Evolutionary conservation across 2,329 filamentous ascomycete species (phyloP).

Genomic region (Daldinia eschscholtzii): DNA sequence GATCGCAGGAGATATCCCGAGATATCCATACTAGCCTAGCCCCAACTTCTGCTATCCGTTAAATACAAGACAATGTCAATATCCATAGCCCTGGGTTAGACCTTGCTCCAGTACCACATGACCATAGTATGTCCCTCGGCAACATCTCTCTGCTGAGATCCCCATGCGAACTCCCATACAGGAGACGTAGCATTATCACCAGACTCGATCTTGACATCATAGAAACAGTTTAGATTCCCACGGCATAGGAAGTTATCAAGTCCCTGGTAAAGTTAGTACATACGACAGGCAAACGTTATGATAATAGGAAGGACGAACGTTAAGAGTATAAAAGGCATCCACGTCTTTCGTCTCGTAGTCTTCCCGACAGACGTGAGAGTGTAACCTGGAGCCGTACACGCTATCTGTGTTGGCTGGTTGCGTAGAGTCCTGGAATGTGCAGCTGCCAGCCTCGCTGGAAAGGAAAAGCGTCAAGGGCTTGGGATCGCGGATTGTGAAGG

Average conservation of each 20-base stretch:
- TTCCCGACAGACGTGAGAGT: constrained; percentile 27
- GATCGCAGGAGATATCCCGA: neutral
- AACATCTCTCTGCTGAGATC: constrained; percentile 24
- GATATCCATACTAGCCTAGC: neutral
- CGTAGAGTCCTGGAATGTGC: constrained; percentile 31
- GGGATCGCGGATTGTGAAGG: constrained; percentile 30
- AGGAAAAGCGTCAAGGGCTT: constrained; percentile 17
- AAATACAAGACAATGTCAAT: neutral
- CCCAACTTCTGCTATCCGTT: neutral
- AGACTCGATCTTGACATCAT: constrained; percentile 33
- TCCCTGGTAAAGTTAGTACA: constrained; percentile 28
- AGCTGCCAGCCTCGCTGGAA: constrained; percentile 30
- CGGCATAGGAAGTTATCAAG: constrained; percentile 37
- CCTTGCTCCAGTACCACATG: constrained; percentile 36
- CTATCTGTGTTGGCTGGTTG: constrained; percentile 38
- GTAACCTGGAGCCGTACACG: constrained; percentile 28
- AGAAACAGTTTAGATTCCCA: constrained; percentile 37
- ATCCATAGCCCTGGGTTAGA: neutral
- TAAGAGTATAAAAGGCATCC: constrained; percentile 27
- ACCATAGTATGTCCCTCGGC: constrained; percentile 33
- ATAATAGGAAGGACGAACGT: constrained; percentile 11
- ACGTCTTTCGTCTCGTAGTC: constrained; percentile 8
- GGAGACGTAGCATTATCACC: constrained; percentile 7
- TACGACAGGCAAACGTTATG: neutral
- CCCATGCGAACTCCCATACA: constrained; percentile 38